Evolutionary conservation across 1,284 basidiomycete species (phyloP), one percentile per base, ranked within the genome.

Genomic region (Athelia sp.): DNA sequence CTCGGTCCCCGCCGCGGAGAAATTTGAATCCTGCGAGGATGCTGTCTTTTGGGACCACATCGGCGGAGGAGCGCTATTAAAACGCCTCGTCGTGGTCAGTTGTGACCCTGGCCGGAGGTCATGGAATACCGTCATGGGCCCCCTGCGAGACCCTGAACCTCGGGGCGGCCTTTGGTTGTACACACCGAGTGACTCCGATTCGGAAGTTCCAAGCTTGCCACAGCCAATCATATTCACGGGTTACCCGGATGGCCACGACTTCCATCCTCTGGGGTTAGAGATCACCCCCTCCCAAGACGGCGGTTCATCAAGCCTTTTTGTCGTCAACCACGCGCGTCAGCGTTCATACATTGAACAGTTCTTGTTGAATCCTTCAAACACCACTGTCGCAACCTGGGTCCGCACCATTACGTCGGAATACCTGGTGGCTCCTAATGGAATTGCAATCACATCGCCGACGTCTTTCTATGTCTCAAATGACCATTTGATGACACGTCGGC

Each of bases 41-140:
- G 75, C 68, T 21, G 63, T 69, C 1, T 79, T 82, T 54, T 86
- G 83, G 82, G 79, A 84, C 48, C 61, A 73, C 35, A 62, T 65
- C 48, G 69, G 71, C 50, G 52, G 58, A 1, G 72, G 67, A 9
- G 58, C 57, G 2, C 56, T 71, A 31, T 51, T 61, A 17, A 60
- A 74, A 48, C 73, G 77, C 36, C 65, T 69, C 36, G 58, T 83
- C 11, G 59, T 83, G 18, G 54, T 78, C 36, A 75, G 72, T 50
- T 84, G 81, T 50, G 81, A 84, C 56, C 69, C 74, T 1, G 71
- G 70, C 43, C 68, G 81, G 0, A 69, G 68, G 47, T 62, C 69
- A 42, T 84, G 82, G 82, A 84, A 84, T 59, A 83, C 81, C 9
- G 79, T 84, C 49, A 81, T 84, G 77, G 82, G 82, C 0, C 82